Conservation (phyloP, 192 early-diverging fungal genomes). For the Gonapodya prolifera region DNA sequence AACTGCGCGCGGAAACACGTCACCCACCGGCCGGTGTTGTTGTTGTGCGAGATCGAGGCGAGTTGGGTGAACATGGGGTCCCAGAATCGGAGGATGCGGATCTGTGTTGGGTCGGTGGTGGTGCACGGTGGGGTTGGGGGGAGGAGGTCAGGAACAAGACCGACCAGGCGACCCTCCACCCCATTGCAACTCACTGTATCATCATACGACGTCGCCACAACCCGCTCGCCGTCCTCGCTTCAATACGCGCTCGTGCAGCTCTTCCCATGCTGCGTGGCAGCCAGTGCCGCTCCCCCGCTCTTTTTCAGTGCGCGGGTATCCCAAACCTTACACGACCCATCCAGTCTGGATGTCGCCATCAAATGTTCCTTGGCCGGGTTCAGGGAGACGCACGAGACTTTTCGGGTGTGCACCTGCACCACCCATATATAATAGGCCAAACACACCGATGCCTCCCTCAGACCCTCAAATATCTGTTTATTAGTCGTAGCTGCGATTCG, state of each 20-base stretch:
- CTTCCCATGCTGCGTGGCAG: neutral
- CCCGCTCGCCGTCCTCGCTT: neutral
- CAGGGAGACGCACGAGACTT: neutral
- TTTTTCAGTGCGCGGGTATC: neutral
- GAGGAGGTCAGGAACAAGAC: too few relatives aligned
- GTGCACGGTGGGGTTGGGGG: neutral
- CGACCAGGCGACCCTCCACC: too few relatives aligned
- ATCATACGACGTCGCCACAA: neutral
- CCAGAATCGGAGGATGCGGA: neutral
- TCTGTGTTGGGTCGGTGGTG: too few relatives aligned
- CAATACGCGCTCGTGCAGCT: neutral
- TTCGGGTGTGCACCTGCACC: neutral
- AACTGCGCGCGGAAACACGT: neutral
- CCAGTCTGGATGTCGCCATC: neutral
- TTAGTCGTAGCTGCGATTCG: too few relatives aligned
- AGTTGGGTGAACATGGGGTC: neutral
- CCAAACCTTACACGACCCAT: neutral
- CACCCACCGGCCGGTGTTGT: constrained; percentile 1
- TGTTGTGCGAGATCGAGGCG: neutral
- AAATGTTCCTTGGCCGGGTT: neutral
- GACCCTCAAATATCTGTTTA: too few relatives aligned
- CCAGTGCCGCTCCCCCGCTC: neutral
- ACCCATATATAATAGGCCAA: too few relatives aligned
- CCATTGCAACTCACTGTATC: neutral
- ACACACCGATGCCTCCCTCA: too few relatives aligned